Conservation (phyloP, 441 rosid species). For the Brassica balearica region DNA sequence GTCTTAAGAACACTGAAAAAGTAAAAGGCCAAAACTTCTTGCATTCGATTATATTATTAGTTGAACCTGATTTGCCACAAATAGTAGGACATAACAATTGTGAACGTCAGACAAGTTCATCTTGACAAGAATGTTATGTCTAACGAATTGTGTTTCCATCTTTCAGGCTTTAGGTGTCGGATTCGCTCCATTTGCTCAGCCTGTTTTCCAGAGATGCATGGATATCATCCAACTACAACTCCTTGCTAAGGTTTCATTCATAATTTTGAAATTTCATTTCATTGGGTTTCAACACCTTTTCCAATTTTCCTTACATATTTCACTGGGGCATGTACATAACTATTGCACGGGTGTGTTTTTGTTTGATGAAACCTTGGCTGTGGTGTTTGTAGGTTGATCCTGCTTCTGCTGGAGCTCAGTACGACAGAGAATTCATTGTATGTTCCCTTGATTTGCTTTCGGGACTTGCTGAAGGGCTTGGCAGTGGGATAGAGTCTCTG, state of each 20-base stretch:
- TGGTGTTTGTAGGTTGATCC: constrained; percentile 71
- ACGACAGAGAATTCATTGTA: constrained; percentile 91
- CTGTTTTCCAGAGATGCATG: constrained; percentile 93
- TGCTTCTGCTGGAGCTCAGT: constrained; percentile 74
- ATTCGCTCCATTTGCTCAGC: constrained; percentile 90
- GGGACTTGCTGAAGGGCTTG: constrained; percentile 85
- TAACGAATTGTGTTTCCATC: constrained; percentile 39
- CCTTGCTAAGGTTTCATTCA: constrained; percentile 52
- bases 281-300: constrained; percentile 3
- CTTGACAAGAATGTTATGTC: constrained; percentile 9
- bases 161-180: constrained; percentile 91
- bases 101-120: constrained; percentile 23
- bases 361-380: constrained; percentile 32
- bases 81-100: not conserved
- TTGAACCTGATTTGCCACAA: constrained; percentile 10
- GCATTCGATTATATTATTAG: constrained; percentile 2
- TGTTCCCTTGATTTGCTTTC: constrained; percentile 98
- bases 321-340: constrained; percentile 13
- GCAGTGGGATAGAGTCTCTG: constrained; percentile 94
- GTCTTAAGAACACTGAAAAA: constrained; percentile 18
- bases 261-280: constrained; percentile 19
- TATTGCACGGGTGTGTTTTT: constrained; percentile 5
- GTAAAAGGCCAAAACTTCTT: not conserved
- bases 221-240: constrained; percentile 81
- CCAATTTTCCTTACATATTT: constrained; percentile 18